Base-by-base conservation (phyloP, 2,329 filamentous ascomycete species). In the Colletotrichum spinosum region DNA sequence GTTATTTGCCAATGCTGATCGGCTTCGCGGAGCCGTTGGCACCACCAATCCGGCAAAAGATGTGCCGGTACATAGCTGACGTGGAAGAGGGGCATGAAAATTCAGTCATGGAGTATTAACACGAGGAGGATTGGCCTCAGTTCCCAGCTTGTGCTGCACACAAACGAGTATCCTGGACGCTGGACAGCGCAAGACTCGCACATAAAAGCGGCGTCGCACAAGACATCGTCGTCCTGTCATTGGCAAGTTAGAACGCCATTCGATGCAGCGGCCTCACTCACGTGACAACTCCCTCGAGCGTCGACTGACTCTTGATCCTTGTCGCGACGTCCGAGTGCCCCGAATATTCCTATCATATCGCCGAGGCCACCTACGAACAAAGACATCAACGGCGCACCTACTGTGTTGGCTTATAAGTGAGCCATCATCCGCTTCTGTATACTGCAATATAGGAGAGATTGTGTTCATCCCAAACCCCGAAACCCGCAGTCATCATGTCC, bases 341-440 rank as follows among this genome's bases (percentile, higher is more conserved):
- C 62, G 58, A 62, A 15, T 25, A 38, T 44, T 33, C 51, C 41
- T 56, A 51, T 53, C 58, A 55, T 65, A 65, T 50, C 52, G 61
- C 62, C 62, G 62, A 65, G 62, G n/a, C 35, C 6, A 5, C 46
- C 38, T 33, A 41, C 51, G 50, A n/a, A 33, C 15, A 25, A 15
- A 34, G 6, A 33, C 42, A 15, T 38, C 37, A 42, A 12, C 17
- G 17, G 5, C 5, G 38, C 12, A 7, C 9, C 33, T n/a, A 11
- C 38, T 48, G 10, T 25, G 25, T 4, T 25, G 51, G 56, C 46
- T 37, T 56, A 65, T 62, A 65, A 62, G 52, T 56, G 15, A 11
- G 17, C 33, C 4, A 8, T 15, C 8, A 11, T 37, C 35, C 37
- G 15, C 39, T 11, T 13, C 12, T 13, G 4, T 8, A 8, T 42